These are phyloP conservation scores for Papiliotrema laurentii DNA, from an alignment of 1,284 basidiomycete genomes.

Conservation along the genomic window DNA sequence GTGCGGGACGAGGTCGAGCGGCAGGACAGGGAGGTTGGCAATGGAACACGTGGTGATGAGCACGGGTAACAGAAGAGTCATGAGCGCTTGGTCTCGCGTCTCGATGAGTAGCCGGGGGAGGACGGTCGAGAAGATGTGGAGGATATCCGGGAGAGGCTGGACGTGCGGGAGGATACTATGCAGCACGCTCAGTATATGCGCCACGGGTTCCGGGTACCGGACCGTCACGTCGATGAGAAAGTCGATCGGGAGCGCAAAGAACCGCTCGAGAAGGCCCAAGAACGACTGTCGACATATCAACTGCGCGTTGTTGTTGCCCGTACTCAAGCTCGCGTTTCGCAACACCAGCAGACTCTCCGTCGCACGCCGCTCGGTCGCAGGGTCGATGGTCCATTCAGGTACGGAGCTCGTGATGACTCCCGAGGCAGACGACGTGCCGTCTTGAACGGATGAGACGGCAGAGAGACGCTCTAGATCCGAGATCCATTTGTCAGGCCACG, in stretches of 20 bases:
- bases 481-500: slow-evolving; percentile 35
- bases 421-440: background rate
- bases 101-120: slow-evolving; percentile 32
- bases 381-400: slow-evolving; percentile 28
- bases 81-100: slow-evolving; percentile 33
- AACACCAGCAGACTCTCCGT: slow-evolving; percentile 34
- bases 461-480: slow-evolving; percentile 25
- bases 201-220: slow-evolving; percentile 30
- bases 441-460: background rate
- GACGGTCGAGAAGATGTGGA: slow-evolving; percentile 15
- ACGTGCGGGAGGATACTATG: slow-evolving; percentile 27
- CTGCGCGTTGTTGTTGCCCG: slow-evolving; percentile 23
- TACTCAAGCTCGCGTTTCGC: slow-evolving; percentile 39
- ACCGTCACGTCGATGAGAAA: slow-evolving; percentile 32
- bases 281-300: slow-evolving; percentile 22
- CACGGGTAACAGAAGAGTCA: slow-evolving; percentile 30
- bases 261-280: slow-evolving; percentile 22
- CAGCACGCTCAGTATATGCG: slow-evolving; percentile 33
- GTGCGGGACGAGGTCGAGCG: slow-evolving; percentile 27
- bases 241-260: slow-evolving; percentile 31
- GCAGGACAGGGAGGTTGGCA: slow-evolving; percentile 20
- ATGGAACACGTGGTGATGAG: slow-evolving; percentile 25
- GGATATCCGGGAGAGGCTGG: background rate
- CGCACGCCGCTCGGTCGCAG: slow-evolving; percentile 24
- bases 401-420: slow-evolving; percentile 20